Base-by-base conservation (phyloP, 2,329 filamentous ascomycete species). In the Apiospora koreana region DNA sequence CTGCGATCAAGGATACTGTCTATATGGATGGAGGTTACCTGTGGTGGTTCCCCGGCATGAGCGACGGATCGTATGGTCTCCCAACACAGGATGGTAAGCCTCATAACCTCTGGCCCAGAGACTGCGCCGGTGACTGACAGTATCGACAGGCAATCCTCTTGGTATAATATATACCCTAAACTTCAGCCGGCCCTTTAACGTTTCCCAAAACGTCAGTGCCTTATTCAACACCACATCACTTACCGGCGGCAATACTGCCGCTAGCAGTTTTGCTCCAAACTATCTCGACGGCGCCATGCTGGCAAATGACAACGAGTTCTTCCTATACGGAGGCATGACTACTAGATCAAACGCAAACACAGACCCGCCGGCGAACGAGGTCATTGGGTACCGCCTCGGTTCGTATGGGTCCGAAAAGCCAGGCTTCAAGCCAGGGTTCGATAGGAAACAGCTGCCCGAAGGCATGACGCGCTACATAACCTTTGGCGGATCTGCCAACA, bases 261-360 rank as follows among this genome's bases (percentile, higher is more conserved):
- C 86, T 72, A 87, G 87, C 72, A 71, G 54, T n/a, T 62, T 86
- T 62, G 83, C 84, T 0, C 89, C 89, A 0, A 87, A 87, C 73
- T 92, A 87, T 72, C 72, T 83, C 21, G 90, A 92, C 71, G 92
- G 92, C 2, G 87, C 83, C 9, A 87, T 93, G 81, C 86, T 94
- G 42, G 86, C 85, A 65, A 93, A 93, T 74, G 82, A 93, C 70
- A 80, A 85, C 66, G 86, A 91, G 71, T 89, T 90, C 75, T 90
- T 86, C 74, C 82, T 91, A 2, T 93, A 91, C 69, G 92, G 91
- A 23, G 92, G 92, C 0, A 76, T 89, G 16, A 42, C 38, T 18
- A 43, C 25, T 3, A 64, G 85, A 9, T 70, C 58, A 5, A 70
- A 79, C 3, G 84, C 81, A 0, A 76, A 77, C 3, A 83, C 80